Base-by-base conservation (phyloP, 257 asterid species). In the Rauvolfia tetraphylla region DNA sequence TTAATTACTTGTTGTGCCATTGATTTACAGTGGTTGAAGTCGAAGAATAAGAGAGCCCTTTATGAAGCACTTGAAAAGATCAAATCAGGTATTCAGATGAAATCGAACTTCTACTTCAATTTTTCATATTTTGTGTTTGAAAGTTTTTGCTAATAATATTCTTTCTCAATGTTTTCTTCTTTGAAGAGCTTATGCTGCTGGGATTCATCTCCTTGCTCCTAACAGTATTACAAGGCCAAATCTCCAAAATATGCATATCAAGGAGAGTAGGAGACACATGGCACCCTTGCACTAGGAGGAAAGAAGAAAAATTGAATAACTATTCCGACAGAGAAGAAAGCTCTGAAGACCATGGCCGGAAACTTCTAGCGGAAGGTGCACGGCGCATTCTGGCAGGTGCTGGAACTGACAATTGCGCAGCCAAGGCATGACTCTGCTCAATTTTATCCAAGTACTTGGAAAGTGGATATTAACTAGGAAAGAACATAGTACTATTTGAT, bases 151-250 rank as follows among this genome's bases (percentile, higher is more conserved):
- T 44, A 22, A 39, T 27, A 42, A 18, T 2, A 42, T 20, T 36
- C 9, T 56, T 11, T 34, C n/a, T 62, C 49, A 0, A 20, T 49
- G 38, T 13, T 38, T 4, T 0, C 39, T 49, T 22, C 1, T 51
- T 41, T 78, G 25, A 73, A 94, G 98, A 92, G 86, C 86, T 94
- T 80, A 94, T 94, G 98, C 86, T 92, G 81, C 79, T 94, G 82
- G 98, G 98, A 49, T 94, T 94, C 65, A 94, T 94, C 82, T 94
- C 98, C 27, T 69, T 94, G 86, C 87, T 94, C 66, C 84, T 94
- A 39, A 92, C 98, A 8, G 92, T 89, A 31, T 88, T 86, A 57
- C 96, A 90, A 77, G 69, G 83, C 13, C 78, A 82, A 42, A 94
- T 94, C 10, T 84, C 98, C 17, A 58, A 82, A 3, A 91, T 94